Conservation (phyloP, 169 alveolate genomes). For the Babesia bovis region DNA sequence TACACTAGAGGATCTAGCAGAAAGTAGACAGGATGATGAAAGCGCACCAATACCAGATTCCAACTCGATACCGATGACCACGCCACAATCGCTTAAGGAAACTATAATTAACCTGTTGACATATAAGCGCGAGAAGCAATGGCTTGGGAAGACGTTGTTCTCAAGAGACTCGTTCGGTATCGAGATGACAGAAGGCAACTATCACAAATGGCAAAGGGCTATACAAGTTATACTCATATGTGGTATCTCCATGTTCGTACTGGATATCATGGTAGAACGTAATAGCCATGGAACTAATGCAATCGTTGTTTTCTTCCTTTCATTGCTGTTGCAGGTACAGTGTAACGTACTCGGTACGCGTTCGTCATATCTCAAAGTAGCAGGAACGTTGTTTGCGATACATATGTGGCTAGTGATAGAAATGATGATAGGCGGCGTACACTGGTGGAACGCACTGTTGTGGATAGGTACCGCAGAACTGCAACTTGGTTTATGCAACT, state of each 20-base stretch:
- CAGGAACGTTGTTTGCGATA: slow-evolving; percentile 29
- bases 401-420: slow-evolving; percentile 45
- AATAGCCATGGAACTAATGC: slow-evolving; percentile 31
- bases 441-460: slow-evolving; percentile 37
- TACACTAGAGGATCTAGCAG: neutral
- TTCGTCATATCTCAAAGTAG: neutral
- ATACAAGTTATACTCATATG: slow-evolving; percentile 8
- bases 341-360: slow-evolving; percentile 29
- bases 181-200: neutral
- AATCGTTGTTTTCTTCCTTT: slow-evolving; percentile 16
- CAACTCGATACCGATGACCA: neutral
- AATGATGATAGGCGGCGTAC: slow-evolving; percentile 34
- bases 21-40: neutral
- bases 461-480: slow-evolving; percentile 50
- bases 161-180: neutral
- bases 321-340: slow-evolving; percentile 41
- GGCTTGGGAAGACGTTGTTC: neutral
- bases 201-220: neutral
- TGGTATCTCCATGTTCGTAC: neutral
- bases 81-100: neutral
- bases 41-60: neutral
- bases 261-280: neutral
- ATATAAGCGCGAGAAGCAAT: slow-evolving; percentile 7
- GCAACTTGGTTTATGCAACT: slow-evolving; percentile 29
- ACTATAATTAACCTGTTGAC: neutral